A percentile compares a stretch with the other conserved stretches of the same genome.
phyloP scores from a whole-genome alignment of 1,284 basidiomycete species.

The Irpex lacteus region DNA sequence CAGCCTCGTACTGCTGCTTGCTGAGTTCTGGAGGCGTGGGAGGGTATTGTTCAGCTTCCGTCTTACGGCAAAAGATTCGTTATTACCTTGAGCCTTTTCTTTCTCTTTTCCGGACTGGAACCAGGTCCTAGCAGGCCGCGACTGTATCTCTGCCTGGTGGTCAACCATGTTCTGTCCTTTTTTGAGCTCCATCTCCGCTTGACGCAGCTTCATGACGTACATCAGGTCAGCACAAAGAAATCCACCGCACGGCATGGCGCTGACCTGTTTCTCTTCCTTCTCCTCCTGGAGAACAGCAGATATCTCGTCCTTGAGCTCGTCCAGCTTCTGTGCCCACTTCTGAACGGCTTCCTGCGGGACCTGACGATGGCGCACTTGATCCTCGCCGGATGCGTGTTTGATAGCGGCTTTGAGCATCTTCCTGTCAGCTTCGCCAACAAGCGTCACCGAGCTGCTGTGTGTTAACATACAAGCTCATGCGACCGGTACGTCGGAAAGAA shows the following conservation, averaged over 20 bases:
- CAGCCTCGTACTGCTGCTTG: slow-evolving; percentile 69
- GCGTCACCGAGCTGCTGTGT: slow-evolving; percentile 71
- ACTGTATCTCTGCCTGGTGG: slow-evolving; percentile 93
- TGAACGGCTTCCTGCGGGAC: slow-evolving; percentile 79
- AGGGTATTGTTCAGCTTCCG: no score
- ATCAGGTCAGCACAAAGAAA: slow-evolving; percentile 7
- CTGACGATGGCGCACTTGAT: slow-evolving; percentile 88
- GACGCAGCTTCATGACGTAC: slow-evolving; percentile 55
- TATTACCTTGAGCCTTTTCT: slow-evolving; percentile 71
- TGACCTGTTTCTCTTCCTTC: slow-evolving; percentile 90
- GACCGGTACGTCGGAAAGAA: slow-evolving; percentile 14
- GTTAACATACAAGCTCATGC: slow-evolving; percentile 13
- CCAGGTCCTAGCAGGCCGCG: slow-evolving; percentile 94
- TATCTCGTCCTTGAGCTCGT: slow-evolving; percentile 77
- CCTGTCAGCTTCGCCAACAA: slow-evolving; percentile 95
- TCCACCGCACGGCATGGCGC: slow-evolving; percentile 19
- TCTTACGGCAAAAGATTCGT: not conserved
- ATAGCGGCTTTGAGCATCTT: slow-evolving; percentile 96
- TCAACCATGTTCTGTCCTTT: slow-evolving; percentile 97
- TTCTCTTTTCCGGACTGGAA: slow-evolving; percentile 93
- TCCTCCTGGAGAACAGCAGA: slow-evolving; percentile 86
- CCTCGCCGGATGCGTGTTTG: slow-evolving; percentile 78
- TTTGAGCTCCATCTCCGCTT: slow-evolving; percentile 94
- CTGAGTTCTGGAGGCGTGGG: slow-evolving; percentile 51
- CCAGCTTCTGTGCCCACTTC: slow-evolving; percentile 72